Evolutionary conservation across 2,329 filamentous ascomycete species (phyloP).

Genomic region (Emericellopsis cladophorae): DNA sequence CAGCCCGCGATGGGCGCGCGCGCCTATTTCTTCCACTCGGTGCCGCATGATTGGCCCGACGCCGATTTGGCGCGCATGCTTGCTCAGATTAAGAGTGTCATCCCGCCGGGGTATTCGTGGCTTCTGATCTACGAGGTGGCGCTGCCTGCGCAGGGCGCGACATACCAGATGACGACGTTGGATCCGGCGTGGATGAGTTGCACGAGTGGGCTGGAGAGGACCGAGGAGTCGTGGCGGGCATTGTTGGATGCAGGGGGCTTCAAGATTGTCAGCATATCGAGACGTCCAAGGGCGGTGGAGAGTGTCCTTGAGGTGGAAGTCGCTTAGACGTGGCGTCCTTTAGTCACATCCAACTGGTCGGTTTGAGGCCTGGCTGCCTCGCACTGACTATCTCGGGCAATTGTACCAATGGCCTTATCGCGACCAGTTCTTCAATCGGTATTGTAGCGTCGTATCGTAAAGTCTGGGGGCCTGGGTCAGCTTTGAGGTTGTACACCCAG

Average conservation of each 20-base stretch:
- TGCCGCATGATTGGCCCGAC: slow-evolving; percentile 24
- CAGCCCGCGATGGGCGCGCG: slow-evolving; percentile 12
- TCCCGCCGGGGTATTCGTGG: slow-evolving; percentile 19
- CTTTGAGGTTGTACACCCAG: too few species aligned
- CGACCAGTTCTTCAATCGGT: too few species aligned
- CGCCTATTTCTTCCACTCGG: slow-evolving; percentile 21
- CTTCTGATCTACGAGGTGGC: slow-evolving; percentile 21
- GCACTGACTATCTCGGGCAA: too few species aligned
- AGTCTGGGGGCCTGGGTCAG: too few species aligned
- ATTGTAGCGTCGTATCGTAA: too few species aligned
- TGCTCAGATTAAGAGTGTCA: slow-evolving; percentile 14
- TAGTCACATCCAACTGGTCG: too few species aligned
- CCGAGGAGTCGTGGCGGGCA: slow-evolving; percentile 12
- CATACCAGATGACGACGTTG: slow-evolving; percentile 14
- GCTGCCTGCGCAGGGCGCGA: slow-evolving; percentile 15
- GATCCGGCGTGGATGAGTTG: slow-evolving; percentile 21
- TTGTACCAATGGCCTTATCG: too few species aligned
- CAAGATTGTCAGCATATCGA: slow-evolving; percentile 13
- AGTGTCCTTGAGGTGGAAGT: slow-evolving; percentile 6
- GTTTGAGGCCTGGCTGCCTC: too few species aligned
- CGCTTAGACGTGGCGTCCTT: too few species aligned
- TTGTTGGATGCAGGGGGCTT: slow-evolving; percentile 14
- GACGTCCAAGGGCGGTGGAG: slow-evolving; percentile 8
- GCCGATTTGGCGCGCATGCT: slow-evolving; percentile 15
- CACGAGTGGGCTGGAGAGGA: slow-evolving; percentile 15